A percentile compares a stretch with the other conserved stretches of the same genome.
phyloP scores from a whole-genome alignment of 2,329 filamentous ascomycete species.

The Alternaria alternata region DNA sequence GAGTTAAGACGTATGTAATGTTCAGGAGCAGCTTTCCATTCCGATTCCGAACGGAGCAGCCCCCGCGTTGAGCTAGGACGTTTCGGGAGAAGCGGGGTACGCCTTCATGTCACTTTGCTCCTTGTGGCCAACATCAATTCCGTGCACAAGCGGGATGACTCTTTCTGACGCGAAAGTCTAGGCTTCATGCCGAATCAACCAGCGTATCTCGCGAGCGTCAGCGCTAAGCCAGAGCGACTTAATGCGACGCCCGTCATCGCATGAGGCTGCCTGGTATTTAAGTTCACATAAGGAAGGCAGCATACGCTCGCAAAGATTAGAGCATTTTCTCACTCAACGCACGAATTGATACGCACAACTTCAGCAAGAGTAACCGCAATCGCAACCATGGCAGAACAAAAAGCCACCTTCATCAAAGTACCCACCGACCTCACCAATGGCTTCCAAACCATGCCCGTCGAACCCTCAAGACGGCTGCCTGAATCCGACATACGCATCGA shows the following conservation, averaged over 20 bases:
- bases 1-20: not conserved
- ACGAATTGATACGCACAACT: accelerated
- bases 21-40: not conserved
- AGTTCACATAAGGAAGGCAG: not conserved
- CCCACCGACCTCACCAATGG: slow-evolving; percentile 3
- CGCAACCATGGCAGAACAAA: slow-evolving; percentile 20
- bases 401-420: slow-evolving; percentile 29
- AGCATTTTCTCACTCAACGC: not conserved
- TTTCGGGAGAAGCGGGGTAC: not conserved
- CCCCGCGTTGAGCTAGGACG: not conserved
- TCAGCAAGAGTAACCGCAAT: accelerated
- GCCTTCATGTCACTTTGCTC: not conserved
- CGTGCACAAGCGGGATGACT: not conserved
- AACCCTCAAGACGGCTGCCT: slow-evolving; percentile 26
- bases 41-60: not conserved
- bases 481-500: slow-evolving; percentile 30
- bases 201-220: not conserved
- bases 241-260: not conserved
- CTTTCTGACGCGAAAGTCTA: not conserved
- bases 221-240: not conserved
- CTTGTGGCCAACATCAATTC: not conserved
- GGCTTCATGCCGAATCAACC: not conserved
- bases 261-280: not conserved
- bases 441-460: slow-evolving; percentile 31
- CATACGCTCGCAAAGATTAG: accelerated